A percentile compares a stretch with the other conserved stretches of the same genome.
phyloP scores from a whole-genome alignment of 805 yeast species.

The Ogataea neopini region DNA sequence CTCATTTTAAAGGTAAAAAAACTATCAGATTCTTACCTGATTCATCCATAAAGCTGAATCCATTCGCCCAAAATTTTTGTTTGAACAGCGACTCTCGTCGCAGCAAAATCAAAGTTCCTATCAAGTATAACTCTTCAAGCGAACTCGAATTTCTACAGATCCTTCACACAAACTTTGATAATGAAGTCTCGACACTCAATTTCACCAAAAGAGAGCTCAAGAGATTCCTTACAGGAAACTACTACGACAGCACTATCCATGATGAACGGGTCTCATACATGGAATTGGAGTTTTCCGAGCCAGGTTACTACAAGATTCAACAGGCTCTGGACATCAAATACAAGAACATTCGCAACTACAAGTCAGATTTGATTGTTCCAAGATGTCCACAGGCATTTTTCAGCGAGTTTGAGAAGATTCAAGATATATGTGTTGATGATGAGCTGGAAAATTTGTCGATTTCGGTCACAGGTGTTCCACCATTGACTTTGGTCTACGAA shows the following conservation, averaged over 20 bases:
- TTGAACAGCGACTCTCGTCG: constrained; percentile 38
- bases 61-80: constrained; percentile 68
- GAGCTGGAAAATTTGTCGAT: constrained; percentile 46
- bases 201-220: constrained; percentile 60
- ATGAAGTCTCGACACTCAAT: constrained; percentile 47
- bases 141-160: constrained; percentile 70
- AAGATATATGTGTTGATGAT: constrained; percentile 68
- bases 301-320: constrained; percentile 76
- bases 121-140: constrained; percentile 77
- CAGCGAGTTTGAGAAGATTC: constrained; percentile 32
- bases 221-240: constrained; percentile 32
- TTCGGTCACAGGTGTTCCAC: constrained; percentile 73
- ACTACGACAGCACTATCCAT: constrained; percentile 22
- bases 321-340: constrained; percentile 61
- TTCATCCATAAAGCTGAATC: constrained; percentile 82
- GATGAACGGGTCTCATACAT: constrained; percentile 54
- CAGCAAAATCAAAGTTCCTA: constrained; percentile 54
- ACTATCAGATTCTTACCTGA: constrained; percentile 89
- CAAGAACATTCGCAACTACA: constrained; percentile 58
- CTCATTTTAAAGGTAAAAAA: constrained; percentile 82
- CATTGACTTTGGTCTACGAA: constrained; percentile 58
- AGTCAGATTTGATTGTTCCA: constrained; percentile 65
- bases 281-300: constrained; percentile 61
- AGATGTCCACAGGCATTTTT: constrained; percentile 76
- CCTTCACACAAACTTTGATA: constrained; percentile 57